These are phyloP conservation scores for Candida maltosa DNA, from an alignment of 805 yeast species.

Conservation along the genomic window DNA sequence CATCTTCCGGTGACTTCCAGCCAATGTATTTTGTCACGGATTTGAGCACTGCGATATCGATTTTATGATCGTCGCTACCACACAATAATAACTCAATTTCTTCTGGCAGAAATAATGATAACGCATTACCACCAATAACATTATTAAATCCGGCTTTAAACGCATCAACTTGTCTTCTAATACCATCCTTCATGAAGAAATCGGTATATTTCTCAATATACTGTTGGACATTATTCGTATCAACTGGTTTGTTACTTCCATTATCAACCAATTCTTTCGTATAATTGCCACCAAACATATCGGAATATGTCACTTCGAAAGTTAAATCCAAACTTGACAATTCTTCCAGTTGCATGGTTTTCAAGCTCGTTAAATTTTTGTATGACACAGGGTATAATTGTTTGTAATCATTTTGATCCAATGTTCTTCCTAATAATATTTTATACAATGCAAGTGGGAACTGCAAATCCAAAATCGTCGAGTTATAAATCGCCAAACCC, in stretches of 20 bases:
- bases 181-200: slow-evolving; percentile 56
- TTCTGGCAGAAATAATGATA: slow-evolving; percentile 74
- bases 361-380: slow-evolving; percentile 27
- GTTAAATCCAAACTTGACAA: slow-evolving; percentile 44
- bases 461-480: slow-evolving; percentile 76
- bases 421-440: slow-evolving; percentile 55
- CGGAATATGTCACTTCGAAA: slow-evolving; percentile 62
- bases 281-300: slow-evolving; percentile 41
- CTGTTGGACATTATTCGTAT: slow-evolving; percentile 49
- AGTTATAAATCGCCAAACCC: slow-evolving; percentile 88
- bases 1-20: slow-evolving; percentile 44
- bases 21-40: slow-evolving; percentile 74
- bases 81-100: slow-evolving; percentile 78
- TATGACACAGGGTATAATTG: slow-evolving; percentile 69
- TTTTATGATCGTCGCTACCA: slow-evolving; percentile 64
- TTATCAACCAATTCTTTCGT: slow-evolving; percentile 52
- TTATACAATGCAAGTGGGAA: slow-evolving; percentile 79
- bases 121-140: slow-evolving; percentile 78
- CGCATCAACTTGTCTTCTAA: slow-evolving; percentile 49
- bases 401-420: slow-evolving; percentile 60
- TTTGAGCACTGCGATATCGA: slow-evolving; percentile 65
- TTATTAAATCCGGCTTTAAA: slow-evolving; percentile 69
- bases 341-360: slow-evolving; percentile 21
- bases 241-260: slow-evolving; percentile 59
- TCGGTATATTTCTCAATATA: slow-evolving; percentile 64